phyloP scores from a whole-genome alignment of 129 eudicot genomes.

The Helianthus tuberosus region DNA sequence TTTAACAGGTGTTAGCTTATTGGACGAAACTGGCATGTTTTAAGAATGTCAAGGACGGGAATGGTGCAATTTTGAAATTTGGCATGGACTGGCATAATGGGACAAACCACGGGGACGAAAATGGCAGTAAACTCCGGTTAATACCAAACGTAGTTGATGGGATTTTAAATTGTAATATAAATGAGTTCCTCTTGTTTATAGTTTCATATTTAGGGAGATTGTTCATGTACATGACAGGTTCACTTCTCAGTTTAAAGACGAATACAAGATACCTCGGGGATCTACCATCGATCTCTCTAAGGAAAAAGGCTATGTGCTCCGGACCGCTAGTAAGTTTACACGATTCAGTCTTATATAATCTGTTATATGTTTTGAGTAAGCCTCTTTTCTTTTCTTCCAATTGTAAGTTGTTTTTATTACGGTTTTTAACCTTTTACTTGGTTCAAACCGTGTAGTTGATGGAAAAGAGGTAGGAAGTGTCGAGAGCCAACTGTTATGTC shows the following conservation, averaged over 20 bases:
- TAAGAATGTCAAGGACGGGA: too few species aligned
- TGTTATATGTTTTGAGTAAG: not conserved
- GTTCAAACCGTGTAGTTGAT: slow-evolving; percentile 58
- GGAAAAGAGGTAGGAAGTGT: slow-evolving; percentile 92
- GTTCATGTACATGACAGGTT: slow-evolving; percentile 51
- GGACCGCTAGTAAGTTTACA: slow-evolving; percentile 69
- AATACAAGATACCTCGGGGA: slow-evolving; percentile 79
- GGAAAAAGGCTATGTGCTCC: slow-evolving; percentile 75
- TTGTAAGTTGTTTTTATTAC: slow-evolving; percentile 1
- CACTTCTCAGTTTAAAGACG: slow-evolving; percentile 87
- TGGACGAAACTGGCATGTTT: too few species aligned
- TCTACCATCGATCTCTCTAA: slow-evolving; percentile 80
- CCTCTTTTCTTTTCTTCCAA: not conserved
- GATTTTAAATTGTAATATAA: not conserved
- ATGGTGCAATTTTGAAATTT: too few species aligned
- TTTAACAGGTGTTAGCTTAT: too few species aligned
- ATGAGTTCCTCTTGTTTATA: too few species aligned
- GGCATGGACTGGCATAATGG: too few species aligned
- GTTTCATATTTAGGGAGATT: not conserved
- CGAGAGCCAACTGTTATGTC: slow-evolving; percentile 80
- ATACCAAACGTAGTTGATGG: not conserved
- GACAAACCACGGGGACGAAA: too few species aligned
- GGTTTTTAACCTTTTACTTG: not conserved
- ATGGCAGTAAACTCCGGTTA: too few species aligned
- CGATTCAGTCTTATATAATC: not conserved